Percentiles rank a stretch among this genome's conserved stretches.
Conservation (phyloP, 2,329 filamentous ascomycete species). For the Fusarium paranaense region DNA sequence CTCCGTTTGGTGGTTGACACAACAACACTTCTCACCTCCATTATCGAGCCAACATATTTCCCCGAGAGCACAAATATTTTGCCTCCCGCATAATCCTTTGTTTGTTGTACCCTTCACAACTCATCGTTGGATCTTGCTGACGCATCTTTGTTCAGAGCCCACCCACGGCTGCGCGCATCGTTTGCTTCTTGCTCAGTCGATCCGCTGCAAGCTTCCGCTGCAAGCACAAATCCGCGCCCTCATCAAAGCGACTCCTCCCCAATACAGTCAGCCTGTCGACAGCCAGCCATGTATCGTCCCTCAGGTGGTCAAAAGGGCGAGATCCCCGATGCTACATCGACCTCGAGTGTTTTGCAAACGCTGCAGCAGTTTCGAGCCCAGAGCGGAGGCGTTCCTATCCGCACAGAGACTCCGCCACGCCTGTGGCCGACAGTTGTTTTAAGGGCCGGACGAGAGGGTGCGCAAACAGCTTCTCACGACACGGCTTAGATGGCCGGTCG, state of each 20-base stretch:
- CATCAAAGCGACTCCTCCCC: neutral
- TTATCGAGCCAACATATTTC: neutral
- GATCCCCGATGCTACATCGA: neutral
- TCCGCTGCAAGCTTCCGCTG: neutral
- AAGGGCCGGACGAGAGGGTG: neutral
- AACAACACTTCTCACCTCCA: neutral
- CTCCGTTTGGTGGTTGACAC: neutral
- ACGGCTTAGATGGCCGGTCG: slow-evolving; percentile 9
- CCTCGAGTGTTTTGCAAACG: slow-evolving; percentile 10
- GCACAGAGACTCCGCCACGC: neutral
- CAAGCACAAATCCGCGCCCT: neutral
- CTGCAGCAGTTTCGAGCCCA: slow-evolving; percentile 5
- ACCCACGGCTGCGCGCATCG: neutral
- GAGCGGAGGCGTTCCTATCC: neutral
- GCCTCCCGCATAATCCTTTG: neutral
- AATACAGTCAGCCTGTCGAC: neutral
- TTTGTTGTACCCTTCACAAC: neutral
- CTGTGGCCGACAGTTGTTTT: slow-evolving; percentile 9
- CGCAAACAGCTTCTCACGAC: neutral
- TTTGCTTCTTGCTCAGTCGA: neutral
- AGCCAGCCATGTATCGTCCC: slow-evolving; percentile 3
- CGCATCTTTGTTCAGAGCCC: neutral
- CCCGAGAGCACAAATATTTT: neutral
- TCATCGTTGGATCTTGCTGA: neutral
- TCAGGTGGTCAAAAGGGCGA: neutral